Evolutionary conservation across 106 monocot species (phyloP).

Genomic region (Triglochin maritima): DNA sequence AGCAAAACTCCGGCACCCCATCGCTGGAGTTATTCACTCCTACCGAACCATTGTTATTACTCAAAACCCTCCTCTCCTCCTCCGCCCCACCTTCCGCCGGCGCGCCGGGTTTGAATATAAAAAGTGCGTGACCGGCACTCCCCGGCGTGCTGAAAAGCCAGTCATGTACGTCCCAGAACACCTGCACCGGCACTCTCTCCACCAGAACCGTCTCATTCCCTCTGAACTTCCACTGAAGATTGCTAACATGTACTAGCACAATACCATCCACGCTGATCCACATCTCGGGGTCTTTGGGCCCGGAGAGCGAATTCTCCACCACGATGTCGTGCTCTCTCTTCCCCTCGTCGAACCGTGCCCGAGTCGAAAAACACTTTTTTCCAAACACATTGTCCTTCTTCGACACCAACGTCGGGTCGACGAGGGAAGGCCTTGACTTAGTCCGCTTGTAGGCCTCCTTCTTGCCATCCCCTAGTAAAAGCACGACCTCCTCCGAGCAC

Average conservation of each 20-base stretch:
- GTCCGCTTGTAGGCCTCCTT: conserved; percentile 84
- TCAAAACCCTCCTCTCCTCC: background rate
- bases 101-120: conserved; percentile 58
- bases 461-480: conserved; percentile 67
- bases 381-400: conserved; percentile 63
- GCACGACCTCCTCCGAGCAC: conserved; percentile 50
- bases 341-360: conserved; percentile 40
- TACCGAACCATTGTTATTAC: too few species aligned
- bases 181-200: conserved; percentile 54
- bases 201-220: conserved; percentile 69
- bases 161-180: conserved; percentile 91
- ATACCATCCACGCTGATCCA: conserved; percentile 74
- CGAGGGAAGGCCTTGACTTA: conserved; percentile 54
- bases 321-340: conserved; percentile 67
- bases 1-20: conserved; percentile 41
- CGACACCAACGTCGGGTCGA: conserved; percentile 42
- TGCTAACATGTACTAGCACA: conserved; percentile 50
- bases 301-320: conserved; percentile 51
- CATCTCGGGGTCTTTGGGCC: conserved; percentile 58
- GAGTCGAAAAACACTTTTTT: conserved; percentile 45
- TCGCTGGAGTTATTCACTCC: background rate
- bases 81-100: background rate
- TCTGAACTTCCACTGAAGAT: conserved; percentile 85
- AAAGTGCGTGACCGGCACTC: conserved; percentile 31
- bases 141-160: conserved; percentile 56